A percentile compares a stretch with the other conserved stretches of the same genome.
phyloP scores from a whole-genome alignment of 2,329 filamentous ascomycete species.

The Epicoccum sorghinum region DNA sequence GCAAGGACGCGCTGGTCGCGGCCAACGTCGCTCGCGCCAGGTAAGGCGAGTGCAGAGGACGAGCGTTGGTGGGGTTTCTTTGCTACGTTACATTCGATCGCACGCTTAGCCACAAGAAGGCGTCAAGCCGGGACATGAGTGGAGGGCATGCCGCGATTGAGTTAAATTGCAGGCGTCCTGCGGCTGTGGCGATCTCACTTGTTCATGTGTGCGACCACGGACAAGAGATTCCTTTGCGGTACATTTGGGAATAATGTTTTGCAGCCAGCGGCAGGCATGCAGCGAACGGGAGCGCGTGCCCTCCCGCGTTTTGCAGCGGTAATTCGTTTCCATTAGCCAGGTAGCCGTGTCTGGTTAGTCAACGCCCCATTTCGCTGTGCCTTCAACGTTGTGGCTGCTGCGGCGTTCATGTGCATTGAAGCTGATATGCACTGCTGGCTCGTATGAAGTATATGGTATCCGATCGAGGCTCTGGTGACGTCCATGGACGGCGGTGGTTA shows the following conservation, averaged over 20 bases:
- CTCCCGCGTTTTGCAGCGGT: constrained; percentile 11
- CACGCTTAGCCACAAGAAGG: constrained; percentile 19
- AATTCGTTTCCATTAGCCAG: constrained; percentile 13
- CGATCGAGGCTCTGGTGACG: constrained; percentile 2
- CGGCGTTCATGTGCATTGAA: not conserved
- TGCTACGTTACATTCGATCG: constrained; percentile 20
- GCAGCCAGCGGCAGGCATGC: constrained; percentile 6
- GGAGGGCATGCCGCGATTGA: constrained; percentile 22
- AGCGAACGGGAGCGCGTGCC: constrained; percentile 9
- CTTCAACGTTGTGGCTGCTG: constrained; percentile 6
- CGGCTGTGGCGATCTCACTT: constrained; percentile 20
- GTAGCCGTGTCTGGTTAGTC: constrained; percentile 15
- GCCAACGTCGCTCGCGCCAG: constrained; percentile 27
- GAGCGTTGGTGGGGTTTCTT: constrained; percentile 34
- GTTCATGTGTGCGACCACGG: constrained; percentile 13
- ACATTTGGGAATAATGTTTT: constrained; percentile 10
- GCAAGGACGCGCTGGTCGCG: constrained; percentile 19
- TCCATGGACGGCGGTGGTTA: constrained; percentile 22
- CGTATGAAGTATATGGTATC: not conserved
- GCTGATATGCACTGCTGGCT: not conserved
- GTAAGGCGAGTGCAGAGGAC: constrained; percentile 32
- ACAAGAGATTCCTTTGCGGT: constrained; percentile 5
- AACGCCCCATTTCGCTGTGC: constrained; percentile 4
- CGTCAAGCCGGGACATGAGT: constrained; percentile 16
- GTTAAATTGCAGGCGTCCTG: constrained; percentile 26